Evolutionary conservation across 495 filamentous ascomycete genomes (phyloP).

Genomic region (Aspergillus mulundensis): DNA sequence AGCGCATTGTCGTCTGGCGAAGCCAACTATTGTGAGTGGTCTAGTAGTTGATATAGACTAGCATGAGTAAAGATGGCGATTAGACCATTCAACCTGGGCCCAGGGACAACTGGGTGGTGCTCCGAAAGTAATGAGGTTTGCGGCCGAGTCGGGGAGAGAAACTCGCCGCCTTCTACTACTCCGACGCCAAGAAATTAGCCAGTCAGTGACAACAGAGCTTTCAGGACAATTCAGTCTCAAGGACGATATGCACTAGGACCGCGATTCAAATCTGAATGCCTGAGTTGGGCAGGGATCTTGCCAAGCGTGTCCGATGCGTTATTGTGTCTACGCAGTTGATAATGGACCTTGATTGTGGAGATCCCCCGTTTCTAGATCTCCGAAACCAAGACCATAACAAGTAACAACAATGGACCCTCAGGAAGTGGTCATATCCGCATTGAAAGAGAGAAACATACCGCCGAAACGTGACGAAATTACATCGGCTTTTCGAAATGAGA

Average conservation of each 20-base stretch:
- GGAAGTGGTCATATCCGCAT: constrained; percentile 12
- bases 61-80: neutral
- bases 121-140: neutral
- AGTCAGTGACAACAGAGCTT: neutral
- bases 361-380: neutral
- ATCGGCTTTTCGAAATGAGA: constrained; percentile 25
- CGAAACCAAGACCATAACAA: neutral
- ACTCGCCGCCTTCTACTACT: constrained; percentile 6
- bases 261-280: neutral
- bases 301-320: neutral
- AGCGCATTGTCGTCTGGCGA: neutral
- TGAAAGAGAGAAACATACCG: constrained; percentile 31
- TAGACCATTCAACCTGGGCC: neutral
- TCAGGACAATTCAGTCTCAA: neutral
- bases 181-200: constrained; percentile 16
- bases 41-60: neutral
- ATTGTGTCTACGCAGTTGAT: neutral
- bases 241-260: too few species aligned
- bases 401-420: constrained; percentile 14
- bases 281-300: neutral
- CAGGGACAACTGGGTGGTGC: neutral
- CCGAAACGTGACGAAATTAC: constrained; percentile 27
- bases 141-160: constrained; percentile 2
- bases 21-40: too few species aligned
- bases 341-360: neutral